Conservation (phyloP, 768 basidiomycete genomes). For the Crepidotus variabilis region DNA sequence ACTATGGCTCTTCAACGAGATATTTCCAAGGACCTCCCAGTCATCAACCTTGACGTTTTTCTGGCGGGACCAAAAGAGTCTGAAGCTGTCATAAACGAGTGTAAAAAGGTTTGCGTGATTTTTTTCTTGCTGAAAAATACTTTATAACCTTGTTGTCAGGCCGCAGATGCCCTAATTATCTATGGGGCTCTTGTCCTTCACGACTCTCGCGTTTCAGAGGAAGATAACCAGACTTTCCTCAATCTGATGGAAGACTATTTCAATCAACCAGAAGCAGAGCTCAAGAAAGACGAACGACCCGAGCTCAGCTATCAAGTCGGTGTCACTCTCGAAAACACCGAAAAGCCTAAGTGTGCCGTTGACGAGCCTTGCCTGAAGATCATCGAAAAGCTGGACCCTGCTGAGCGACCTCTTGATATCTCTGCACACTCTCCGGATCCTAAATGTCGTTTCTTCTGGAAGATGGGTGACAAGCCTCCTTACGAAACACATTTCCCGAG, state of each 20-base stretch:
- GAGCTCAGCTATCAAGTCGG: constrained; percentile 91
- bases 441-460: constrained; percentile 94
- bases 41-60: constrained; percentile 78
- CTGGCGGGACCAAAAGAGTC: constrained; percentile 41
- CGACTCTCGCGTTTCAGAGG: constrained; percentile 80
- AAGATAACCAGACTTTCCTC: constrained; percentile 79
- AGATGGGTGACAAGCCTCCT: constrained; percentile 70
- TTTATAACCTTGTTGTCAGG: constrained; percentile 36
- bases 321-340: constrained; percentile 94
- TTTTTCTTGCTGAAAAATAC: constrained; percentile 2
- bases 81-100: constrained; percentile 53
- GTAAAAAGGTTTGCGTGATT: constrained; percentile 49
- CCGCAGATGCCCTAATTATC: constrained; percentile 74
- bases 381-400: constrained; percentile 71
- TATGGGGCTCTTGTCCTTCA: constrained; percentile 86
- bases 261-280: constrained; percentile 53
- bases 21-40: constrained; percentile 55
- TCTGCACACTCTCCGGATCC: constrained; percentile 81
- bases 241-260: constrained; percentile 96
- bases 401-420: constrained; percentile 84
- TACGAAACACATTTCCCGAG: constrained; percentile 76
- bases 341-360: constrained; percentile 83
- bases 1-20: constrained; percentile 29
- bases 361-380: constrained; percentile 79
- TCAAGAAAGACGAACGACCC: constrained; percentile 78